Evolutionary conservation across 495 filamentous ascomycete species (phyloP), one percentile per base, ranked within the genome.

Genomic region (Lasiosphaeris hirsuta): DNA sequence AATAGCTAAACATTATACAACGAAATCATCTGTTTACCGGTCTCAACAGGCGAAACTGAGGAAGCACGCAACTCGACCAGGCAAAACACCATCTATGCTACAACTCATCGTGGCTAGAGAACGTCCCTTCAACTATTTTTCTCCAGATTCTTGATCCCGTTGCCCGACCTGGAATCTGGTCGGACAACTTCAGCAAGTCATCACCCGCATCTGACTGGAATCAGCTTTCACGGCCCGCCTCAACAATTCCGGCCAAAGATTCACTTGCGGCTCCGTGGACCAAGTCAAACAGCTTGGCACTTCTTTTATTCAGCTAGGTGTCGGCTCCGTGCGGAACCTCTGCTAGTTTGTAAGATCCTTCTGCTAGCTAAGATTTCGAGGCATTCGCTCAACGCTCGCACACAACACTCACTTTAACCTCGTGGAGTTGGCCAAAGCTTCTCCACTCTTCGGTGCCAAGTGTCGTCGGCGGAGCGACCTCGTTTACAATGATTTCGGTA

Each of bases 361-460:
- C 60, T 50, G 40, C 57, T 59, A 40, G 63, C 67, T 63, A 68
- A 63, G 63, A 59, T 53, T 56, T 61, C 49, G 63, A 62, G 72
- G 72, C 64, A 73, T 76, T 78, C 73, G 73, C 80, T 83, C 80
- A 73, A 81, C 79, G 79, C 79, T 77, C 71, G 64, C 72, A 72
- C 74, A 78, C 75, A 69, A 74, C 73, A 70, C 74, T 81, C 73
- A 78, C 80, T 83, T 83, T 80, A 83, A 83, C 80, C 80, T 81
- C 79, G 73, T 81, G 78, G 72, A 75, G 71, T 67, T 67, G 50
- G 47, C 63, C 60, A 56, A 46, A 39, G 35, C 54, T 63, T 63
- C 66, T 65, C 78, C 79, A 80, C 77, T 80, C 78, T 77, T 81
- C 76, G 80, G 80, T 83, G 78, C 74, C 76, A 72, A 82, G 73